A percentile compares a stretch with the other conserved stretches of the same genome.
Conservation (phyloP, 768 basidiomycete species). For the Dacryopinax spathularia region DNA sequence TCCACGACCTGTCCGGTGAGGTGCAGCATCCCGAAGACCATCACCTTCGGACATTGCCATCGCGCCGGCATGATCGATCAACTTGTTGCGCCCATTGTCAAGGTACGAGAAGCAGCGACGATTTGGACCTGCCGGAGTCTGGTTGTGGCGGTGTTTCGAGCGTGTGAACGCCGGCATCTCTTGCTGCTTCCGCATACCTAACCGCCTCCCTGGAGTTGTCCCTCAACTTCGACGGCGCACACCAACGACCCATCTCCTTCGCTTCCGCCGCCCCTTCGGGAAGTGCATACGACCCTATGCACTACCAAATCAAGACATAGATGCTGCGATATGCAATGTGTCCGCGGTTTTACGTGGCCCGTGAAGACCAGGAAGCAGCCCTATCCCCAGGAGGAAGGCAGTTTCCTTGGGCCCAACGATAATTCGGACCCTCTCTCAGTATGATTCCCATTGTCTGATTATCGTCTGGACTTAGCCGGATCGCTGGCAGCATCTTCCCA, state of each 20-base stretch:
- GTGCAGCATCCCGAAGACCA: background rate
- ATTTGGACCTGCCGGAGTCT: background rate
- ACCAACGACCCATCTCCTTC: background rate
- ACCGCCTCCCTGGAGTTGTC: background rate
- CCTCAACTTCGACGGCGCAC: background rate
- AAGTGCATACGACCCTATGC: background rate
- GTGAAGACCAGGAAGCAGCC: background rate
- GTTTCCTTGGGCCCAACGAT: background rate
- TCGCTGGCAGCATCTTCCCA: background rate
- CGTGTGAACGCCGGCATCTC: conserved; percentile 1
- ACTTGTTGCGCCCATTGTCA: background rate
- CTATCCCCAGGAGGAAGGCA: conserved; percentile 3
- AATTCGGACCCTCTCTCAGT: background rate
- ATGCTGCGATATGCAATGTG: background rate
- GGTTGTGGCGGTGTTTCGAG: background rate
- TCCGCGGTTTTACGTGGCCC: background rate
- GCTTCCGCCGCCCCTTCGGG: conserved; percentile 3
- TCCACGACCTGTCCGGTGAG: background rate
- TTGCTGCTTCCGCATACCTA: background rate
- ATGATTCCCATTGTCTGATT: background rate
- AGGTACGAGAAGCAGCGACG: background rate
- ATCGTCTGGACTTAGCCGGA: background rate
- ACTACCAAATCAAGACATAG: background rate
- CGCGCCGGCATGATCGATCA: background rate
- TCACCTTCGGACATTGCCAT: background rate